These are phyloP conservation scores for Vitis hybrid DNA, from an alignment of 177 flowering plant genomes.

Conservation along the genomic window DNA sequence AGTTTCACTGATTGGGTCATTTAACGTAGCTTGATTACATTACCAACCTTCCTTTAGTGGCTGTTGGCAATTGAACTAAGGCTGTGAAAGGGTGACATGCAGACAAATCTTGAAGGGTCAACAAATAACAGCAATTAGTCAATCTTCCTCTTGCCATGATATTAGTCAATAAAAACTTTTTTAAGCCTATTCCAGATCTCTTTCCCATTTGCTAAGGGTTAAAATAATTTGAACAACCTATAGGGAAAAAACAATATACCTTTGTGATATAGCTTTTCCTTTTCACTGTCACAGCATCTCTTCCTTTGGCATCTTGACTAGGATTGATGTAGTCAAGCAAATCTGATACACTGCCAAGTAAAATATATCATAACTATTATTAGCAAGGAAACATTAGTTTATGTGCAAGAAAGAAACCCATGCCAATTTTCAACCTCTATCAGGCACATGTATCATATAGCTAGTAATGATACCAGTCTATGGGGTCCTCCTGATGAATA, in stretches of 20 bases:
- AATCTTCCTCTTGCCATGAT: not conserved
- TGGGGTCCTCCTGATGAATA: not conserved
- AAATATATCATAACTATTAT: slow-evolving; percentile 3
- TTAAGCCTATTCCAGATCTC: not conserved
- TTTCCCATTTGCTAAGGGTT: not conserved
- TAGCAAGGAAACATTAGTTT: not conserved
- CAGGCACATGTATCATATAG: no score
- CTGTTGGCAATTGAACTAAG: not conserved
- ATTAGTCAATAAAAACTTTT: not conserved
- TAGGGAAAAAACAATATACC: slow-evolving; percentile 40
- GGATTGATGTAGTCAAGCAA: slow-evolving; percentile 96
- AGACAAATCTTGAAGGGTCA: not conserved
- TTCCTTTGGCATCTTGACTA: slow-evolving; percentile 60
- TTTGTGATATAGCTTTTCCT: slow-evolving; percentile 60
- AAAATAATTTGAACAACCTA: not conserved
- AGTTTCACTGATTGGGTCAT: not conserved
- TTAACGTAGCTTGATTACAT: not conserved
- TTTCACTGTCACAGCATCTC: slow-evolving; percentile 53
- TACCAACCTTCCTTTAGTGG: not conserved
- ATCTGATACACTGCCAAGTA: slow-evolving; percentile 84
- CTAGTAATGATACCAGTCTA: not conserved
- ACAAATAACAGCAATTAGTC: not conserved
- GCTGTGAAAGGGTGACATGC: not conserved
- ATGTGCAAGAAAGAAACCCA: not conserved
- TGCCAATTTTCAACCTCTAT: no score